Conservation (phyloP, 495 filamentous ascomycete species). For the Podospora comata region DNA sequence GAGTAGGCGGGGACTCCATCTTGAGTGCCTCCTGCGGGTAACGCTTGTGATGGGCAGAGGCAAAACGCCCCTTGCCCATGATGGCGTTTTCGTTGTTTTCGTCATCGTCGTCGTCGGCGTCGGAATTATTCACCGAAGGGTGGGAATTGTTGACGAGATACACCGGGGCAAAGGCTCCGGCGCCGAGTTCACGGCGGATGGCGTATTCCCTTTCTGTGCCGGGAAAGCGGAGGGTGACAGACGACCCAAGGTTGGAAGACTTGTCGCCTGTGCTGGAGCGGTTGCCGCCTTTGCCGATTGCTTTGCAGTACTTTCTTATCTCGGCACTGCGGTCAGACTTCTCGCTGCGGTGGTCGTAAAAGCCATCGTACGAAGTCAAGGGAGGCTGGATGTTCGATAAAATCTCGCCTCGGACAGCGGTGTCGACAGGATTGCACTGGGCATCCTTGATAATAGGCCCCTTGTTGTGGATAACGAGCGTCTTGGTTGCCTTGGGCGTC, state of each 20-base stretch:
- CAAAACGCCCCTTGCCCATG: slow-evolving; percentile 52
- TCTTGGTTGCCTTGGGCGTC: slow-evolving; percentile 18
- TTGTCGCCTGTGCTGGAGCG: slow-evolving; percentile 59
- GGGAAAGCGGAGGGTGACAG: slow-evolving; percentile 64
- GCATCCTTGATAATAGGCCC: slow-evolving; percentile 73
- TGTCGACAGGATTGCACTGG: slow-evolving; percentile 86
- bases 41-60: slow-evolving; percentile 43
- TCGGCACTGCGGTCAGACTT: slow-evolving; percentile 62
- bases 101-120: slow-evolving; percentile 47
- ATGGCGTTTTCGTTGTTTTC: slow-evolving; percentile 46
- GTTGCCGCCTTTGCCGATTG: slow-evolving; percentile 55
- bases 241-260: slow-evolving; percentile 50
- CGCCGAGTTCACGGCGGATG: slow-evolving; percentile 82
- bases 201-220: slow-evolving; percentile 62
- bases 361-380: slow-evolving; percentile 70
- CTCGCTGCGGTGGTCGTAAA: slow-evolving; percentile 61
- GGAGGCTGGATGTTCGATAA: slow-evolving; percentile 66
- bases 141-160: slow-evolving; percentile 76
- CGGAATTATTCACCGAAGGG: slow-evolving; percentile 37
- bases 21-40: slow-evolving; percentile 78
- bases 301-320: slow-evolving; percentile 75
- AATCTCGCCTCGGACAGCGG: slow-evolving; percentile 67
- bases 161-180: slow-evolving; percentile 91
- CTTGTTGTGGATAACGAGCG: slow-evolving; percentile 13
- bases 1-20: slow-evolving; percentile 76